phyloP scores from a whole-genome alignment of 208 protist genomes.

The Herpetomonas tarakana region DNA sequence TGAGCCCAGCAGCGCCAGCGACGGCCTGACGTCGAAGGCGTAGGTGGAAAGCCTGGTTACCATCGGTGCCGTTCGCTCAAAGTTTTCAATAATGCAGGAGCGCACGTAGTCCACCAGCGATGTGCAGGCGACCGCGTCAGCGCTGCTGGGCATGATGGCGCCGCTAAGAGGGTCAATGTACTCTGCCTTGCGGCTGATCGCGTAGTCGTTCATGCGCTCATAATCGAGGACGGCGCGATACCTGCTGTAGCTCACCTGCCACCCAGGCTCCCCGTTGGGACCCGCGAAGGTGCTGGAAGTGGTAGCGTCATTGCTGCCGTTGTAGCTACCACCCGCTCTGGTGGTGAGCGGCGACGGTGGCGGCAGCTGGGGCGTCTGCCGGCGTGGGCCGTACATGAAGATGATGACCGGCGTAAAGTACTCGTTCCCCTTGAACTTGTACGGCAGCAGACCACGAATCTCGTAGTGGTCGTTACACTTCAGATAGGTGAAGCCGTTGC shows the following conservation, averaged over 20 bases:
- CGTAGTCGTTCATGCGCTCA: constrained; percentile 32
- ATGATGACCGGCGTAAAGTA: constrained; percentile 82
- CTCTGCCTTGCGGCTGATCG: constrained; percentile 53
- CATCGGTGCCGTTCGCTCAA: constrained; percentile 56
- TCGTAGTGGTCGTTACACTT: constrained; percentile 49
- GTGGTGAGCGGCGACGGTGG: not conserved
- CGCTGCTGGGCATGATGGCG: constrained; percentile 44
- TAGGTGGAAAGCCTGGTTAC: constrained; percentile 25
- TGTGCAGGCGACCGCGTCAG: constrained; percentile 20
- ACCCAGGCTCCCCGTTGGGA: not conserved
- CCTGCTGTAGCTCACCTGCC: constrained; percentile 21
- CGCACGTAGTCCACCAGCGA: constrained; percentile 37
- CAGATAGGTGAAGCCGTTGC: constrained; percentile 50
- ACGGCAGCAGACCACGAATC: constrained; percentile 61
- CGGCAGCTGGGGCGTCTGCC: not conserved
- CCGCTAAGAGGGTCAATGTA: constrained; percentile 73
- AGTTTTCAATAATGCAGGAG: constrained; percentile 49
- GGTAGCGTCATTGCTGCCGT: not conserved
- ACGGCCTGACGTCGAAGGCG: constrained; percentile 22
- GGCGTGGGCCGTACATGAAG: constrained; percentile 26
- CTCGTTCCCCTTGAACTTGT: constrained; percentile 46
- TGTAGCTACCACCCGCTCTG: not conserved
- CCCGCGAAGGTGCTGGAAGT: not conserved
- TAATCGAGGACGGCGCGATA: constrained; percentile 61
- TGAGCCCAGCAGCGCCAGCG: constrained; percentile 24